Evolutionary conservation across 108 stramenopile genomes (phyloP), one percentile per base, ranked within the genome.

Genomic region (Stephanodiscus triporus): DNA sequence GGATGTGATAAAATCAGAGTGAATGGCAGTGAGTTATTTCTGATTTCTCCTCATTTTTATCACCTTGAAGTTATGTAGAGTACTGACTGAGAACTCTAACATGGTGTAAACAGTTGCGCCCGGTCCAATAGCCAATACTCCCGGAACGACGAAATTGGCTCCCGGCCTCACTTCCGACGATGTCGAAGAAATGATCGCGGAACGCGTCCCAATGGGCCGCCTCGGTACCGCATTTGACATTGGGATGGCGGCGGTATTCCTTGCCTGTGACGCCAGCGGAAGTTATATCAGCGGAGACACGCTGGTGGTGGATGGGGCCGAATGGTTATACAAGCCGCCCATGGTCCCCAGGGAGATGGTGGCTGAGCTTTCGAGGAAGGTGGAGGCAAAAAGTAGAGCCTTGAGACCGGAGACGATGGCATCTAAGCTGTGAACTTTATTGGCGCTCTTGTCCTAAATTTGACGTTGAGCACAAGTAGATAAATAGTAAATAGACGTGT

Each of bases 91-190:
- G 24, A 20, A 30, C 13, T 2, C 38, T 45, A 64, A 64, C 37
- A 64, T 26, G 7, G 8, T 23, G 24, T 23, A 24, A 47, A 64
- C n/a, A 71, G 70, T 98, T 50, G 97, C 97, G 29, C 97, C 97
- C 11, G 97, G 97, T 22, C 94, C 97, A 14, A 97, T 97, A 63
- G 93, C 77, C 3, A 72, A 96, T 80, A 98, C 96, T 13, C 96
- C 96, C 10, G 97, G 97, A 26, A 98, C 95, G 66, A 89, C 95
- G 22, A 98, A 97, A 79, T 73, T 98, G 30, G 89, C 92, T 2
- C 94, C 95, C 29, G 91, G 87, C 20, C 61, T 93, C 56, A 66
- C 73, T 11, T 47, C 72, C 16, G 66, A 75, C 16, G 70, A 72
- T 34, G 66, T 88, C 16, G 66, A 87, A 58, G 89, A 85, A 42